phyloP scores from a whole-genome alignment of 2,329 filamentous ascomycete genomes.

The Aureobasidium sp. region DNA sequence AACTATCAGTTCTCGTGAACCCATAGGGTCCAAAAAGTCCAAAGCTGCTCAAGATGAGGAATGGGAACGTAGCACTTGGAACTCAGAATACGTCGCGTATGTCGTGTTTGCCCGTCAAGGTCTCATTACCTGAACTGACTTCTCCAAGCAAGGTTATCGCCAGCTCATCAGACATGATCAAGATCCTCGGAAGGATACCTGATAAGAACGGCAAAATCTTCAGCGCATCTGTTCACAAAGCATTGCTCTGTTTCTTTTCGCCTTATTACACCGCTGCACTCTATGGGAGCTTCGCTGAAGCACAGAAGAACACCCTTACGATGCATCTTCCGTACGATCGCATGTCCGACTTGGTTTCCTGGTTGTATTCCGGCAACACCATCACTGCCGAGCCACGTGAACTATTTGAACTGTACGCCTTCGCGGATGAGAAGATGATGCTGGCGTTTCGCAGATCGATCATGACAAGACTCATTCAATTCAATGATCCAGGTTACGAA shows the following conservation, averaged over 20 bases:
- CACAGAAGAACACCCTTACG: background rate
- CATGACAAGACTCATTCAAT: background rate
- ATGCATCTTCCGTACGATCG: background rate
- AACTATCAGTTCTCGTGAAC: background rate
- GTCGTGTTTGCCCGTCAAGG: background rate
- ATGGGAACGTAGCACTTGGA: background rate
- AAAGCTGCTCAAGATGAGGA: background rate
- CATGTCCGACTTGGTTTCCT: background rate
- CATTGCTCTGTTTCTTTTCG: background rate
- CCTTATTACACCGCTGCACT: background rate
- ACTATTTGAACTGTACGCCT: background rate
- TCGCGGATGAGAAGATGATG: background rate
- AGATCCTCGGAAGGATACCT: background rate
- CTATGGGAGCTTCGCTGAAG: background rate
- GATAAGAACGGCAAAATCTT: background rate
- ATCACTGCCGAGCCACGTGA: background rate
- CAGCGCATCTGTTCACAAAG: background rate
- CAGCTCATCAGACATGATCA: background rate
- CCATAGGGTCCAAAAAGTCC: background rate
- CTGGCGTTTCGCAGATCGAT: background rate
- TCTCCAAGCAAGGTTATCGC: background rate
- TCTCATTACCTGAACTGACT: background rate
- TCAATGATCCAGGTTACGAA: background rate
- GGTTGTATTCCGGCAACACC: background rate
- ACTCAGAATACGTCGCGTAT: background rate